A percentile compares a stretch with the other conserved stretches of the same genome.
phyloP scores from a whole-genome alignment of 345 rosid species.

The Corchorus capsularis region DNA sequence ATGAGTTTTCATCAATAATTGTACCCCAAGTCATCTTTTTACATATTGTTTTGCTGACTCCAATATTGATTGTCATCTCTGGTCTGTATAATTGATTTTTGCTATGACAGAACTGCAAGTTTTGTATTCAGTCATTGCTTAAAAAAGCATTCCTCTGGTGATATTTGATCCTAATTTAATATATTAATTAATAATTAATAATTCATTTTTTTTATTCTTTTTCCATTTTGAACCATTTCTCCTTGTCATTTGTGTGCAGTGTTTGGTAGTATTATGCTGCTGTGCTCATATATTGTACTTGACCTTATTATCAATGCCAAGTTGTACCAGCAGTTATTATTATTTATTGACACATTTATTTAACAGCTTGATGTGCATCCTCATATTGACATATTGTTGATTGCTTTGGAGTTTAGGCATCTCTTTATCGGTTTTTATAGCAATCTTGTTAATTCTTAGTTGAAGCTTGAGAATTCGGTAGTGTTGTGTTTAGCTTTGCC shows the following conservation, averaged over 20 bases:
- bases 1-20: neutral
- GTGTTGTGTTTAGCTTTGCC: neutral
- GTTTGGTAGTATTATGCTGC: slow-evolving; percentile 12
- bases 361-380: neutral
- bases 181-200: neutral
- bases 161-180: neutral
- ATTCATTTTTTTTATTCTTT: neutral
- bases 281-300: neutral
- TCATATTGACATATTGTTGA: neutral
- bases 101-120: slow-evolving; percentile 8
- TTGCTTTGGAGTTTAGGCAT: neutral
- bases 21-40: neutral
- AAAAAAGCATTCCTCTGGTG: neutral
- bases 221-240: neutral
- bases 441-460: neutral
- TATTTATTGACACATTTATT: neutral
- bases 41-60: slow-evolving; percentile 1
- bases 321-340: neutral
- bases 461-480: neutral
- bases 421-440: neutral
- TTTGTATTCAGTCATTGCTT: slow-evolving; percentile 6
- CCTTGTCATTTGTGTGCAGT: neutral
- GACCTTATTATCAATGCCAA: neutral
- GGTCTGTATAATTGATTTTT: neutral
- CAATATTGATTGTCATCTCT: neutral